Base-by-base conservation (phyloP, 106 monocot genomes). In the Triglochin maritima region DNA sequence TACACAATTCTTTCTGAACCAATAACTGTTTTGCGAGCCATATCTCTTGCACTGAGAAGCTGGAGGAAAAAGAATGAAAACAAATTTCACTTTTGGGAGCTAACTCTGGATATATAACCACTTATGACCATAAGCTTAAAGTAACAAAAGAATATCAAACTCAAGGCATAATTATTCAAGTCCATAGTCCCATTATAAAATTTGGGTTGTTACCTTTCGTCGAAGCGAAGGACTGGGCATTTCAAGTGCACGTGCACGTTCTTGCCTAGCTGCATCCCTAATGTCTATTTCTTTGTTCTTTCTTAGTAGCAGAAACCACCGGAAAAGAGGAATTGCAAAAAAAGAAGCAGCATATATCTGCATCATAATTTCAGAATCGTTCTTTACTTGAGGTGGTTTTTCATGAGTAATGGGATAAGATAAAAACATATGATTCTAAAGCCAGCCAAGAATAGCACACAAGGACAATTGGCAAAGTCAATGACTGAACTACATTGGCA, bases 281-380 rank as follows among this genome's bases (percentile, higher is more conserved):
- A 64, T 86, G 62, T 79, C 79, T 66, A 98, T 98, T 6, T 78
- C 77, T 17, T 65, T 59, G 74, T 98, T 98, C 47, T 60, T 91
- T 71, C 49, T 82, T 12, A 54, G 72, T 12, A 98, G 44, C 11
- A 86, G 72, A 63, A 98, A 71, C 92, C 88, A 98, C 59, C 98
- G 84, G 53, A 88, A 74, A 43, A 89, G 66, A 6, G 98, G 98
- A 47, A 98, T 89, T 47, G 86, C 88, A 66, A 98, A 98, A 78
- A 88, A 98, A 9, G 98, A 88, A 45, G 86, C 86, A 65, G 98
- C 98, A 82, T 98, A 98, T 6, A 89, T 56, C 98, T 98, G 82
- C 64, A 70, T 10, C 11, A 61, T 44, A 63, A 2, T 42, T 29
- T 29, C 29, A 29, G 29, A 29, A 29, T 29, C 29, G 29, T 29